Conservation (phyloP, 129 eudicot species). For the Sambucus nigra region DNA sequence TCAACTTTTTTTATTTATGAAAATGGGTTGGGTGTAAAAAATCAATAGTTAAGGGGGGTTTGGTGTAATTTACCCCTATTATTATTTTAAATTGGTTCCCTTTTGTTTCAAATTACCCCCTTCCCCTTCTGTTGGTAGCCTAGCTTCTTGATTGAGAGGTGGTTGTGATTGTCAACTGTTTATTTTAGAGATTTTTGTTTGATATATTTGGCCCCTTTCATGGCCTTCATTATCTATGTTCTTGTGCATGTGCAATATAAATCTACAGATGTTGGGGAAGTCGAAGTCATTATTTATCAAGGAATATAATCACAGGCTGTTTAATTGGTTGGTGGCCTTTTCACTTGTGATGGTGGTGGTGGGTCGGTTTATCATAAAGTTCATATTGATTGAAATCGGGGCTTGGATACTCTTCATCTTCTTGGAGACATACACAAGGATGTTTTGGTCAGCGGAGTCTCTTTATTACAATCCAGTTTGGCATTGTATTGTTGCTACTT, state of each 20-base stretch:
- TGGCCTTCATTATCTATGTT: too few species aligned
- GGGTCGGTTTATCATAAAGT: slow-evolving; percentile 84
- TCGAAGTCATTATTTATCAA: slow-evolving; percentile 78
- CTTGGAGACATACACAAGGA: slow-evolving; percentile 87
- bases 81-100: too few species aligned
- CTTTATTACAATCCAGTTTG: slow-evolving; percentile 94
- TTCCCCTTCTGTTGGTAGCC: too few species aligned
- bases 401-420: slow-evolving; percentile 93
- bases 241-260: background rate
- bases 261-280: slow-evolving; percentile 85
- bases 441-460: slow-evolving; percentile 98
- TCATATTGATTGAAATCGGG: slow-evolving; percentile 71
- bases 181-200: too few species aligned
- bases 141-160: too few species aligned
- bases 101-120: too few species aligned
- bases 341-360: slow-evolving; percentile 94
- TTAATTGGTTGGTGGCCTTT: slow-evolving; percentile 94
- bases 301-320: slow-evolving; percentile 92
- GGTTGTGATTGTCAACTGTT: too few species aligned
- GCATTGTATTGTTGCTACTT: slow-evolving; percentile 78
- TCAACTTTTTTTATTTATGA: too few species aligned
- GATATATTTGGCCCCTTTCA: too few species aligned
- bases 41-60: too few species aligned
- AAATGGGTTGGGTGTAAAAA: too few species aligned
- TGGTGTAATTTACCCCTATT: too few species aligned